Base-by-base conservation (phyloP, 2,329 filamentous ascomycete genomes). In the Bipolaris victoriae region DNA sequence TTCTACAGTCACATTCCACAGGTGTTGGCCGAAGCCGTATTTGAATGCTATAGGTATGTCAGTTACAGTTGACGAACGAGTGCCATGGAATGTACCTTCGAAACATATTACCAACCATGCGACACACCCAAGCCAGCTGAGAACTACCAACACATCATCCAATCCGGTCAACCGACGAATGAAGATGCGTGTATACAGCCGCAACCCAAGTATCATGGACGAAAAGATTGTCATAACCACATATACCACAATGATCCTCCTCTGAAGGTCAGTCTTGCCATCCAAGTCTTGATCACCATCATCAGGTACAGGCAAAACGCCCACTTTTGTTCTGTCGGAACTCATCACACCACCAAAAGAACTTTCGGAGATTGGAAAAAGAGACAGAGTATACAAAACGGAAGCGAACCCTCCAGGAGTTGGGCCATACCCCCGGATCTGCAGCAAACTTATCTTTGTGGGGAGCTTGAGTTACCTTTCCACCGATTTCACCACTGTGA, bases 11-110 rank as follows among this genome's bases (percentile, higher is more conserved):
- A 67, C 57, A 31, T 65, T 60, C 64, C 64, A 67, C 15, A 64
- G 41, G 35, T 67, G 64, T 16, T 64, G 43, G 13, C 63, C 63
- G 33, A 65, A 64, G 22, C 64, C 64, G 46, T 65, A 67, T 31
- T 61, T 56, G 18, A 67, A 62, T 10, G 57, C 61, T 66, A 35
- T 10, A 35, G 22, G 11, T 9, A 1, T 10, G 37, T 62, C 40
- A 62, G 50, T 35, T 35, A 16, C 15, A 40, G 33, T 26, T n/a
- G 37, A 18, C n/a, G 3, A 53, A 16, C 24, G n/a, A 35, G 15
- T 9, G 24, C 13, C 9, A 31, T 31, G 20, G 33, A 49, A 24
- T 45, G 29, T 43, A 62, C 62, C 50, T 39, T 55, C 15, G 39
- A 64, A 55, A 37, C 57, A 61, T 16, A 63, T 33, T 15, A 29